phyloP scores from a whole-genome alignment of 768 basidiomycete species.

The Panaeolus papilionaceus region DNA sequence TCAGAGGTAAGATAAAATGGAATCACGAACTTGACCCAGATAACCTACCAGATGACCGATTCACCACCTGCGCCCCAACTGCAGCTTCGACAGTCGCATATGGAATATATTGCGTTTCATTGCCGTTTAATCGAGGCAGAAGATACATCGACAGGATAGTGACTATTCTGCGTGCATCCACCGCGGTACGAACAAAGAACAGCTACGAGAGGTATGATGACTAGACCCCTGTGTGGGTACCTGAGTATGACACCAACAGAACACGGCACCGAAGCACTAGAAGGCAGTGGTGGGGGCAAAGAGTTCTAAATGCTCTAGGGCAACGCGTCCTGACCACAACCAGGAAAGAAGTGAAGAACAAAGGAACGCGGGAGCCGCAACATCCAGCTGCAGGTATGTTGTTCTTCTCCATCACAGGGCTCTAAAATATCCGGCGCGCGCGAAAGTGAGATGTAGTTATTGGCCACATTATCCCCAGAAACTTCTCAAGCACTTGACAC shows the following conservation, averaged over 20 bases:
- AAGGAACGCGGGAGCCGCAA: conserved; percentile 8
- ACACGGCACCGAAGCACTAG: background rate
- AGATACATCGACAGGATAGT: conserved; percentile 27
- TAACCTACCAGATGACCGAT: conserved; percentile 38
- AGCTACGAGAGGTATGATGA: background rate
- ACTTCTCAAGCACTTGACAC: background rate
- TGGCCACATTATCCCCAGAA: conserved; percentile 2
- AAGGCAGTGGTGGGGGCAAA: background rate
- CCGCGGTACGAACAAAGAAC: background rate
- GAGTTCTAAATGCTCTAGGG: background rate
- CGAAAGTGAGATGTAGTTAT: background rate
- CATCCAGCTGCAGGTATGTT: conserved; percentile 3
- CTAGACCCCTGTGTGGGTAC: background rate
- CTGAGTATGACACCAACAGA: background rate
- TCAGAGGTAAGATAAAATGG: conserved; percentile 15
- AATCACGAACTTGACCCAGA: background rate
- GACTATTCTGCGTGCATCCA: conserved; percentile 15
- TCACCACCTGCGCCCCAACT: conserved; percentile 37
- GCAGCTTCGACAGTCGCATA: conserved; percentile 29
- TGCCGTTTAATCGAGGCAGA: conserved; percentile 18
- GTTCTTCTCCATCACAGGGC: background rate
- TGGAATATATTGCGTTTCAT: conserved; percentile 30
- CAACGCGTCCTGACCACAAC: background rate
- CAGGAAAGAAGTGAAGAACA: background rate
- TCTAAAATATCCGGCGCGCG: conserved; percentile 6